These are phyloP conservation scores for Linnemannia schmuckeri DNA, from an alignment of 192 early-diverging fungal species.

Conservation along the genomic window DNA sequence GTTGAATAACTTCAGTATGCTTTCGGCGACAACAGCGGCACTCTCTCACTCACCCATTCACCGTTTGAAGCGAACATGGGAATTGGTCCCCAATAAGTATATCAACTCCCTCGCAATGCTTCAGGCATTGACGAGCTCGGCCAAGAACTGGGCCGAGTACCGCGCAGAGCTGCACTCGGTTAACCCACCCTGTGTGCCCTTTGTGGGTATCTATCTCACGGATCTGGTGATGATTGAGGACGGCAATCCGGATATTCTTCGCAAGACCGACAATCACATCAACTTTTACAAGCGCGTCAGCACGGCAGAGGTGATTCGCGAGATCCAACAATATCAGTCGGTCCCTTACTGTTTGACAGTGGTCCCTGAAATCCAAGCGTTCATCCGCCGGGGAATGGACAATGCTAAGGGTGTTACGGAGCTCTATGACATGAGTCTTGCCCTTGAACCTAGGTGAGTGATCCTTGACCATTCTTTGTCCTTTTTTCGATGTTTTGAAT, in stretches of 20 bases:
- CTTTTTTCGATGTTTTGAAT: background rate
- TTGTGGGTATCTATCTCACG: slow-evolving; percentile 84
- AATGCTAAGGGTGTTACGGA: slow-evolving; percentile 78
- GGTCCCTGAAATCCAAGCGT: slow-evolving; percentile 91
- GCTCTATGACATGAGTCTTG: slow-evolving; percentile 83
- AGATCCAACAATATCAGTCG: slow-evolving; percentile 95
- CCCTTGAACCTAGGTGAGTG: slow-evolving; percentile 84
- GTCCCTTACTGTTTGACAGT: slow-evolving; percentile 81
- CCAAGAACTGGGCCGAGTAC: slow-evolving; percentile 88
- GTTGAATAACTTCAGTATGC: slow-evolving; percentile 96
- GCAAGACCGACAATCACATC: slow-evolving; percentile 76
- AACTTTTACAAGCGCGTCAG: slow-evolving; percentile 95
- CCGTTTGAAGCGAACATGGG: slow-evolving; percentile 94
- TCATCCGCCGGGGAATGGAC: slow-evolving; percentile 76
- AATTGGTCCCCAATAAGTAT: slow-evolving; percentile 70
- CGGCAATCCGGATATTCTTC: slow-evolving; percentile 85
- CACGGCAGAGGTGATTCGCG: slow-evolving; percentile 91
- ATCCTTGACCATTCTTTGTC: background rate
- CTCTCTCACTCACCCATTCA: slow-evolving; percentile 91
- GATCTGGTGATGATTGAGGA: slow-evolving; percentile 97
- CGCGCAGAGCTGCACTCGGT: slow-evolving; percentile 85
- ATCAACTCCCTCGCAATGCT: slow-evolving; percentile 73
- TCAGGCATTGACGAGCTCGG: slow-evolving; percentile 82
- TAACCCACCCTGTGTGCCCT: slow-evolving; percentile 90
- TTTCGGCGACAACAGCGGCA: slow-evolving; percentile 91